Evolutionary conservation across 768 basidiomycete genomes (phyloP), one percentile per base, ranked within the genome.

Genomic region (Gymnopilus dilepis): DNA sequence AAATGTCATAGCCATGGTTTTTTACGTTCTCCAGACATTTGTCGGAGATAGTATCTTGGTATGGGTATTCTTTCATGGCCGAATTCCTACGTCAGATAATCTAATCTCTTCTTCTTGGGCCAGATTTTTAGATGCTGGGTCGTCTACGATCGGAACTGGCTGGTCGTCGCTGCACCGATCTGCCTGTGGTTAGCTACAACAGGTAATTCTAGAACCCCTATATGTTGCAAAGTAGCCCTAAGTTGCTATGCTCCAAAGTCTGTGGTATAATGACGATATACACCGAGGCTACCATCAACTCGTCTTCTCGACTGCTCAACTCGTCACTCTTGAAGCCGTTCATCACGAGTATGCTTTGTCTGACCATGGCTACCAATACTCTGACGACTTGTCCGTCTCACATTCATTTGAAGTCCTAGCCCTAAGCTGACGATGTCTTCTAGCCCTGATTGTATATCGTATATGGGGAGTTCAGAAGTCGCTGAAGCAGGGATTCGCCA

Each of bases 1-100:
- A 19, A 77, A 77, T 58, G 77, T 81, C 8, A 76, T 82, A 72
- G 77, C 77, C 63, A 76, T 79, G 69, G 77, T 62, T 1, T 70
- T 72, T 51, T 81, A 77, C 65, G 76, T 77, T 34, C 74, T 67
- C 1, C 80, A 82, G 66, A 81, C 79, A 1, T 74, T 79, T 56
- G 69, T 80, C 13, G 81, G 79, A 13, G 81, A 82, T 66, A 66
- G 66, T 40, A 79, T 83, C 28, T 65, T 83, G 58, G 82, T 82
- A 61, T 33, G 59, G 8, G 21, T 9, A 15, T 13, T 21, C 6
- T 43, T 54, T n/a, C 19, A 12, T n/a, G n/a, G n/a, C n/a, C n/a
- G n/a, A n/a, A n/a, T n/a, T n/a, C n/a, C n/a, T n/a, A n/a, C n/a
- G n/a, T 9, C 13, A 19, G n/a, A 8, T n/a, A 41, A 19, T n/a